Conservation (phyloP, 179 eudicot species). For the Patellifolia procumbens region DNA sequence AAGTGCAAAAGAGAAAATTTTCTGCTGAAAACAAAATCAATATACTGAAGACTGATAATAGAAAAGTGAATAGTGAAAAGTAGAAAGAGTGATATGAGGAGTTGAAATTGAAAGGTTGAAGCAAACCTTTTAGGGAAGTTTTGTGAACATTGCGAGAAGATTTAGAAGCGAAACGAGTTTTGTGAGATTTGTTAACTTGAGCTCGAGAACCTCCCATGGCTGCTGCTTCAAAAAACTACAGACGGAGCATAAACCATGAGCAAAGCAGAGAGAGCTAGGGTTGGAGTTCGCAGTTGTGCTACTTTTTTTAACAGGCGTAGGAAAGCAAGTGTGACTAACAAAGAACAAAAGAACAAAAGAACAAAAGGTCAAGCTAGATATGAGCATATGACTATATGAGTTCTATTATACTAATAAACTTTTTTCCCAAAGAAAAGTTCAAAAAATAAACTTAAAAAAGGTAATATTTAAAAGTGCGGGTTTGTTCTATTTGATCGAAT, state of each 20-base stretch:
- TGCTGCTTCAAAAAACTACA: background rate
- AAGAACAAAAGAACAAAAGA: no score
- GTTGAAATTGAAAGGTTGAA: background rate
- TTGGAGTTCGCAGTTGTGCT: no score
- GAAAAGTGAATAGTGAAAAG: background rate
- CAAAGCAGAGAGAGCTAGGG: background rate
- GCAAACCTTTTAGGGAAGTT: slow-evolving; percentile 61
- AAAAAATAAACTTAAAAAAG: no score
- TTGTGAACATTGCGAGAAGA: slow-evolving; percentile 83
- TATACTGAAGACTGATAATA: background rate
- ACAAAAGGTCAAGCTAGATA: no score
- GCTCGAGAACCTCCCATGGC: slow-evolving; percentile 65
- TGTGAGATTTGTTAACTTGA: slow-evolving; percentile 82
- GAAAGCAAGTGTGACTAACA: no score
- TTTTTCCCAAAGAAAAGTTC: no score
- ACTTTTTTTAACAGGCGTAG: no score
- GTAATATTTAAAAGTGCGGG: no score
- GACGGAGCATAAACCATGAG: background rate
- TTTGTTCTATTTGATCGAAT: no score
- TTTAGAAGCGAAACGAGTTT: slow-evolving; percentile 86
- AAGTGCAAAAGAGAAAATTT: background rate
- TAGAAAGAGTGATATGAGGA: background rate
- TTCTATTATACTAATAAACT: no score
- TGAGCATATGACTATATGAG: no score
- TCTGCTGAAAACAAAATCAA: no score